Evolutionary conservation across 805 yeast genomes (phyloP).

Genomic region (Metschnikowia borealis): DNA sequence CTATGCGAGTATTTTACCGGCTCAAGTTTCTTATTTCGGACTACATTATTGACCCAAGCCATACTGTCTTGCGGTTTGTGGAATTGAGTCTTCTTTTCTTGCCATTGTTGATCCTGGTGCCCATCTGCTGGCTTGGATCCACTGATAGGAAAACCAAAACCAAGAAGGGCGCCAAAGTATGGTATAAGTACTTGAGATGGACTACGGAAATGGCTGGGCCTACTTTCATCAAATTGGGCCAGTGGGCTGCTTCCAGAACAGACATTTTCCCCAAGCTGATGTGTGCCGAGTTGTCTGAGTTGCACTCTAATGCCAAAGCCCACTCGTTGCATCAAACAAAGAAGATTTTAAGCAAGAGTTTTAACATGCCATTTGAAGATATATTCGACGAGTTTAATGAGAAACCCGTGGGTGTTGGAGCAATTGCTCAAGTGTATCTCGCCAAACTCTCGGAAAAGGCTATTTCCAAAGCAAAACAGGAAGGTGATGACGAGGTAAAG

Average conservation of each 20-base stretch:
- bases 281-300: slow-evolving; percentile 68
- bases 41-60: slow-evolving; percentile 62
- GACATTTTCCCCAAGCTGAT: slow-evolving; percentile 81
- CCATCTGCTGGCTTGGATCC: slow-evolving; percentile 58
- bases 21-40: slow-evolving; percentile 48
- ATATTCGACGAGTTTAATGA: slow-evolving; percentile 76
- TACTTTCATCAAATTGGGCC: slow-evolving; percentile 86
- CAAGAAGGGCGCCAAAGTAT: slow-evolving; percentile 59
- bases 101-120: slow-evolving; percentile 66
- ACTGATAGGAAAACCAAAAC: slow-evolving; percentile 31
- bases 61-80: slow-evolving; percentile 63
- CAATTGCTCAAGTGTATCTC: slow-evolving; percentile 92
- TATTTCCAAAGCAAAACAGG: slow-evolving; percentile 32
- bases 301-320: slow-evolving; percentile 80
- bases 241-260: slow-evolving; percentile 98
- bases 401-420: slow-evolving; percentile 91
- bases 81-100: slow-evolving; percentile 63
- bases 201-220: slow-evolving; percentile 87
- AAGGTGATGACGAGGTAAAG: slow-evolving; percentile 19
- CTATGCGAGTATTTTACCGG: slow-evolving; percentile 31
- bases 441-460: slow-evolving; percentile 57
- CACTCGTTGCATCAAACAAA: slow-evolving; percentile 67
- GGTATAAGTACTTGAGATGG: slow-evolving; percentile 65
- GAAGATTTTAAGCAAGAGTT: slow-evolving; percentile 53
- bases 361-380: slow-evolving; percentile 60